These are phyloP conservation scores for Rhipidocladum racemiflorum DNA, from an alignment of 176 grass and related monocot genomes.

Conservation along the genomic window DNA sequence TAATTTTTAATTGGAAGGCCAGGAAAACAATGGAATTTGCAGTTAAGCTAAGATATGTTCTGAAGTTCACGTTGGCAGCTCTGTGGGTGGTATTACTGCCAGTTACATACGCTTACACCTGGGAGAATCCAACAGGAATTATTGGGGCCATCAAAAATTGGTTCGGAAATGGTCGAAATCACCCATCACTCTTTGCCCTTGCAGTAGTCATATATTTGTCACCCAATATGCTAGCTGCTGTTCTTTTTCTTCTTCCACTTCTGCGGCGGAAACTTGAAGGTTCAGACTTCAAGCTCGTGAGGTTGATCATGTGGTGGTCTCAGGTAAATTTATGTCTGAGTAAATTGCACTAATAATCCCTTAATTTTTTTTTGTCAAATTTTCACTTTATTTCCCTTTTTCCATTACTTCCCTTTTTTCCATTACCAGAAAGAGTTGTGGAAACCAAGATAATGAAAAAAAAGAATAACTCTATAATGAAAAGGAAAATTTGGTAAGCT, in stretches of 20 bases:
- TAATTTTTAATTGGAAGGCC: constrained; percentile 83
- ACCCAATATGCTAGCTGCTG: constrained; percentile 60
- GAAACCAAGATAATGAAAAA: background rate
- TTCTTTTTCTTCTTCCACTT: constrained; percentile 73
- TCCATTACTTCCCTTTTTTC: background rate
- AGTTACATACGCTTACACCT: constrained; percentile 81
- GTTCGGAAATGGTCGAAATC: constrained; percentile 74
- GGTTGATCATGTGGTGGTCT: constrained; percentile 95
- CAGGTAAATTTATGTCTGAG: constrained; percentile 56
- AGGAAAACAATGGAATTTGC: constrained; percentile 79
- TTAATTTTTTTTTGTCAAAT: background rate
- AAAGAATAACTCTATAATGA: background rate
- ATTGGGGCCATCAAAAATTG: constrained; percentile 69
- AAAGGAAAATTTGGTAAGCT: background rate
- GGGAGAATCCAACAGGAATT: constrained; percentile 69
- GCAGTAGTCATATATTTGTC: constrained; percentile 79
- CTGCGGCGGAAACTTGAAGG: constrained; percentile 72
- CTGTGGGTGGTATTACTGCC: constrained; percentile 81
- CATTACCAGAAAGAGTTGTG: no score
- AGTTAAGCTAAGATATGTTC: constrained; percentile 82
- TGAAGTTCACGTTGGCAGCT: constrained; percentile 69
- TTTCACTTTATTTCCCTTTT: background rate
- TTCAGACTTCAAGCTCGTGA: constrained; percentile 62
- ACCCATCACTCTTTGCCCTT: constrained; percentile 64
- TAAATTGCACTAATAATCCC: background rate